These are phyloP conservation scores for Boehmeria nivea DNA, from an alignment of 306 rosid genomes.

Conservation along the genomic window DNA sequence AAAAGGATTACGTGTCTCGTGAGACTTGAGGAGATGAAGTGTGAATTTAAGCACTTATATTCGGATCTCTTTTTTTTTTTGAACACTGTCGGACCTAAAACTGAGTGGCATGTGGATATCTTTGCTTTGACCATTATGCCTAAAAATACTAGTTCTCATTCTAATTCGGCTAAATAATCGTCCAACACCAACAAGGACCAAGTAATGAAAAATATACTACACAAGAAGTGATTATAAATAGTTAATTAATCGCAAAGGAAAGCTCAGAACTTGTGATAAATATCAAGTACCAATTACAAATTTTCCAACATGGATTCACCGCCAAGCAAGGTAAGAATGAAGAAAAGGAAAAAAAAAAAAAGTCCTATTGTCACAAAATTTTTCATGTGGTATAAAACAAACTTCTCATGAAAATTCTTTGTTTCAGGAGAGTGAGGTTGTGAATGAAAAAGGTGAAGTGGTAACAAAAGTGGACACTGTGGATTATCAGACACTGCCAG, in stretches of 20 bases:
- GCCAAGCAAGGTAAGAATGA: conserved; percentile 27
- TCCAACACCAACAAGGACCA: conserved; percentile 4
- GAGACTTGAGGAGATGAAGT: too few species aligned
- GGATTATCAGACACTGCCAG: conserved; percentile 44
- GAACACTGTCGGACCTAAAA: too few species aligned
- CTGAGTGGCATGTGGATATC: not conserved
- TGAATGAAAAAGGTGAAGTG: conserved; percentile 13
- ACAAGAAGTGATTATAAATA: not conserved
- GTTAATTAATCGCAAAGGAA: not conserved
- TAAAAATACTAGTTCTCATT: too few species aligned
- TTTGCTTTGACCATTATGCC: not conserved
- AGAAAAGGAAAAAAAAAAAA: not conserved
- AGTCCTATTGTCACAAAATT: too few species aligned
- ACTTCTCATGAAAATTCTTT: not conserved
- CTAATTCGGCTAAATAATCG: conserved; percentile 22
- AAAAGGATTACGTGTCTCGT: too few species aligned
- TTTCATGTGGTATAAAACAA: not conserved
- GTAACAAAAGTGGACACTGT: conserved; percentile 48
- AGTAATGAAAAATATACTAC: not conserved
- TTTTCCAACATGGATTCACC: conserved; percentile 38
- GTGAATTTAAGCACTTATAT: too few species aligned
- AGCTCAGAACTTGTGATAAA: not conserved
- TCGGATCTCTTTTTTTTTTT: too few species aligned
- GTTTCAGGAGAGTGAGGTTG: conserved; percentile 23
- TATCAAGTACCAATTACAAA: too few species aligned